Evolutionary conservation across 2,329 filamentous ascomycete species (phyloP).

Genomic region (Talaromyces atroroseus): DNA sequence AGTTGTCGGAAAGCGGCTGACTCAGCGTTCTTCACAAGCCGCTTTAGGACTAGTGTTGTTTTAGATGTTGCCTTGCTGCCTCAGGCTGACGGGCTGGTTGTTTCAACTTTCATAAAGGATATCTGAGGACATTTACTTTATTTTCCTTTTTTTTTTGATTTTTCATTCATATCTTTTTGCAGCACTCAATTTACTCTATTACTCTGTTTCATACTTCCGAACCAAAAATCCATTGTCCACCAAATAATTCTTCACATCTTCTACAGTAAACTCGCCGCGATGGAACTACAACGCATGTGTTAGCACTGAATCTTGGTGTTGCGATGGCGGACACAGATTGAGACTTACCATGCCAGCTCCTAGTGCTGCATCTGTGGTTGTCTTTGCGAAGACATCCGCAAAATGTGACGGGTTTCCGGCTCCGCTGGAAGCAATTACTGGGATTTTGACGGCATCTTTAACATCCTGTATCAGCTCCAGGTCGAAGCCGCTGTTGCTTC

Average conservation of each 20-base stretch:
- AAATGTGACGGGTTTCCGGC: conserved; percentile 87
- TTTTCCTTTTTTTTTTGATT: neutral
- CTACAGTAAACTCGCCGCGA: conserved; percentile 87
- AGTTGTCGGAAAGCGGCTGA: neutral
- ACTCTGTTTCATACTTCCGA: conserved; percentile 62
- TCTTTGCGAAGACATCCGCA: conserved; percentile 79
- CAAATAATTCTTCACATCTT: conserved; percentile 84
- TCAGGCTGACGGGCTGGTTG: neutral
- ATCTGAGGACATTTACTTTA: neutral
- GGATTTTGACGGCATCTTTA: conserved; percentile 80
- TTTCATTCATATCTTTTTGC: neutral
- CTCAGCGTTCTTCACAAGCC: neutral
- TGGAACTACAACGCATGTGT: conserved; percentile 61
- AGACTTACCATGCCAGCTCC: conserved; percentile 76
- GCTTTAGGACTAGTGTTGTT: conserved; percentile 1
- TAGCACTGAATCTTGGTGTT: conserved; percentile 1
- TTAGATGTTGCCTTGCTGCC: neutral
- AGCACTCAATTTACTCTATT: neutral
- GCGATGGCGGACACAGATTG: neutral
- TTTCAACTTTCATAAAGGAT: neutral
- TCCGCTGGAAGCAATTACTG: conserved; percentile 90
- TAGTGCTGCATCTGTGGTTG: conserved; percentile 82
- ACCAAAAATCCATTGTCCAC: conserved; percentile 66
- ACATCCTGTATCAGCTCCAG: conserved; percentile 85
- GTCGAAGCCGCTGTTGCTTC: conserved; percentile 91